phyloP scores from a whole-genome alignment of 108 stramenopile genomes.

The Craspedostauros australis region DNA sequence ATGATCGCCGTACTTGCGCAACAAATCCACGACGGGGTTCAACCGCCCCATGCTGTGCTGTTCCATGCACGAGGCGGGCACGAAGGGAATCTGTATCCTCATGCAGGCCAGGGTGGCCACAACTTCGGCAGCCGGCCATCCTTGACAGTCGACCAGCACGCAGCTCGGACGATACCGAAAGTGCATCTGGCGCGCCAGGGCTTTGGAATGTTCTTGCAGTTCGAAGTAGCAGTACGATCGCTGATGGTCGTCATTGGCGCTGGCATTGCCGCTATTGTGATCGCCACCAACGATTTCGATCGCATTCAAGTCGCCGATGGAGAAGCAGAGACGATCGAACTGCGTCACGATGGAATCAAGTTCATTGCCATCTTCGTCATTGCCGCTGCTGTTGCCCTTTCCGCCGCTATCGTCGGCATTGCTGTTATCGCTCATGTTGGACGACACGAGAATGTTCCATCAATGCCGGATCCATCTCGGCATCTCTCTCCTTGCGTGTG shows the following conservation, averaged over 20 bases:
- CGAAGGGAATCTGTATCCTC: slow-evolving; percentile 25
- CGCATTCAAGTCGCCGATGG: slow-evolving; percentile 30
- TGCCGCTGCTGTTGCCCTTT: no score
- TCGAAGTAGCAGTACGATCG: slow-evolving; percentile 23
- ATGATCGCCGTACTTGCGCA: slow-evolving; percentile 6
- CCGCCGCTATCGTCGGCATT: no score
- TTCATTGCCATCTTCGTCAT: no score
- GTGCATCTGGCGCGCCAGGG: slow-evolving; percentile 23
- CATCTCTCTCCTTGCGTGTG: no score
- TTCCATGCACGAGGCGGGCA: slow-evolving; percentile 27
- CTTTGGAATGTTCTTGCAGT: slow-evolving; percentile 31
- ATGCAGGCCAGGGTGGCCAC: slow-evolving; percentile 34
- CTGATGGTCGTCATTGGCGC: neutral
- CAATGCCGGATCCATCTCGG: no score
- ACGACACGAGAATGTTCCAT: no score
- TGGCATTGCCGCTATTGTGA: neutral
- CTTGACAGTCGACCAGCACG: slow-evolving; percentile 35
- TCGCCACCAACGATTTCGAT: slow-evolving; percentile 3
- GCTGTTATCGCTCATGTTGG: no score
- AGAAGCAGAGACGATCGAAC: slow-evolving; percentile 27
- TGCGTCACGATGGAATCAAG: neutral
- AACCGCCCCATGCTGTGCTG: slow-evolving; percentile 17
- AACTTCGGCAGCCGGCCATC: slow-evolving; percentile 17
- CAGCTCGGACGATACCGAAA: slow-evolving; percentile 27
- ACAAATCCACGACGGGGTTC: slow-evolving; percentile 14